phyloP scores from a whole-genome alignment of 2,329 filamentous ascomycete genomes.

The Ophiocordyceps camponoti-rufipedis region DNA sequence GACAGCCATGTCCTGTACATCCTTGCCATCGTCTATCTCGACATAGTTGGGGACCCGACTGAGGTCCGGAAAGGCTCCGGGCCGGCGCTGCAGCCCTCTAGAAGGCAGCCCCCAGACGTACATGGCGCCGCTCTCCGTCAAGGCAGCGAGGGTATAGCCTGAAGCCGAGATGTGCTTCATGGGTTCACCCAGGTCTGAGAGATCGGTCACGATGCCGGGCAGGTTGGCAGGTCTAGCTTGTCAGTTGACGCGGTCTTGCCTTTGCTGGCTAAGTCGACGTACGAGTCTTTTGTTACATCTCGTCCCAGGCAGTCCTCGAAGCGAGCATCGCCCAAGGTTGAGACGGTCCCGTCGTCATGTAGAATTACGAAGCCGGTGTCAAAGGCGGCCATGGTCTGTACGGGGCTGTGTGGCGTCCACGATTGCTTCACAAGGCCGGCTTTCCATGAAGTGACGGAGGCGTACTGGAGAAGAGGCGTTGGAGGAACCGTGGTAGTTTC shows the following conservation, averaged over 20 bases:
- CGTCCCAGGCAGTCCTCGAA: constrained; percentile 39
- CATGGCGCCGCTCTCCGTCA: constrained; percentile 37
- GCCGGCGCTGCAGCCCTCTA: constrained; percentile 10
- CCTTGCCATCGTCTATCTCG: constrained; percentile 25
- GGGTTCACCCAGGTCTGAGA: constrained; percentile 30
- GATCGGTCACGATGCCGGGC: constrained; percentile 27
- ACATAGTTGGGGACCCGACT: constrained; percentile 21
- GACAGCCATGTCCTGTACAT: constrained; percentile 37
- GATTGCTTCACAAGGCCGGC: constrained; percentile 1
- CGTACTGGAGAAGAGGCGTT: constrained; percentile 7
- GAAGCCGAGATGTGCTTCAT: constrained; percentile 35
- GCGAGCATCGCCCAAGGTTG: constrained; percentile 38
- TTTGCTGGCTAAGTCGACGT: constrained; percentile 2
- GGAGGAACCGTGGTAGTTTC: constrained; percentile 3
- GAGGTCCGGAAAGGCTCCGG: constrained; percentile 13
- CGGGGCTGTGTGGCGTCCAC: constrained; percentile 8
- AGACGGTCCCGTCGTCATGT: constrained; percentile 23
- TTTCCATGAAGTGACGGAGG: constrained; percentile 7
- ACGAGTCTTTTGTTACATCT: constrained; percentile 19
- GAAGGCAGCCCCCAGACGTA: constrained; percentile 39
- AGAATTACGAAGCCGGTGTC: constrained; percentile 31
- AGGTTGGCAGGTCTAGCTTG: constrained; percentile 21
- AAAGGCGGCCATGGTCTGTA: constrained; percentile 26
- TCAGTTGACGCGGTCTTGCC: constrained; percentile 2
- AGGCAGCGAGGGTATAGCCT: constrained; percentile 37